Base-by-base conservation (phyloP, 192 early-diverging fungal genomes). In the Coemansia sp. region DNA sequence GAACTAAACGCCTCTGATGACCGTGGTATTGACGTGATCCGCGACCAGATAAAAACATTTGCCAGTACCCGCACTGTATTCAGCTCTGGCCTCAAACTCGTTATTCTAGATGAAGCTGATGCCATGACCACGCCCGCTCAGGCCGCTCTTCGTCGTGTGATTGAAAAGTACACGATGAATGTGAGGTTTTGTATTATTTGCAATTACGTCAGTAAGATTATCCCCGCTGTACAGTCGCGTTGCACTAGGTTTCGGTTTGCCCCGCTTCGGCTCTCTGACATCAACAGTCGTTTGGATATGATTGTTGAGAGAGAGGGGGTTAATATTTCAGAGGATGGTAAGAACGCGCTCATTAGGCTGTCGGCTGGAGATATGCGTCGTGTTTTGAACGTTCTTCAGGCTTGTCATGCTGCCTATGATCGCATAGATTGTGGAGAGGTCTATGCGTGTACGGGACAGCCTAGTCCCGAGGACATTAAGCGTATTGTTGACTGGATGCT, bases 1-100 rank as follows among this genome's bases (percentile, higher is more conserved):
- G 98, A 99, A 86, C 85, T 98, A 38, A 99, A 99, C 71, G 95
- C 96, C 3, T 99, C 98, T 1, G 98, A 99, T 71, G 96, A 98
- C 64, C 92, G 98, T 62, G 98, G 98, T 62, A 98, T 99, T 69
- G 96, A 96, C 65, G 96, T 96, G 37, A 97, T 99, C 23, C 87
- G 98, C 14, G 95, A 99, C 49, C 95, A 98, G 78, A 98, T 99
- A 80, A 97, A 98, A 78, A 97, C 87, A 57, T 99, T 98, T 92
- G 95, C 98, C 6, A 95, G 93, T 64, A 98, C 96, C 5, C 90
- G 93, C 52, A 97, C 89, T 64, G 93, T 99, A 39, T 97, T 96
- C 69, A 93, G 91, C 66, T 87, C 90, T 9, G 95, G 94, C 7
- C 93, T 97, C 78, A 99, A 99, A 75, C 85, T 99, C 49, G 96